Conservation (phyloP, 2,329 filamentous ascomycete genomes). For the Trichoderma cornu-damae region DNA sequence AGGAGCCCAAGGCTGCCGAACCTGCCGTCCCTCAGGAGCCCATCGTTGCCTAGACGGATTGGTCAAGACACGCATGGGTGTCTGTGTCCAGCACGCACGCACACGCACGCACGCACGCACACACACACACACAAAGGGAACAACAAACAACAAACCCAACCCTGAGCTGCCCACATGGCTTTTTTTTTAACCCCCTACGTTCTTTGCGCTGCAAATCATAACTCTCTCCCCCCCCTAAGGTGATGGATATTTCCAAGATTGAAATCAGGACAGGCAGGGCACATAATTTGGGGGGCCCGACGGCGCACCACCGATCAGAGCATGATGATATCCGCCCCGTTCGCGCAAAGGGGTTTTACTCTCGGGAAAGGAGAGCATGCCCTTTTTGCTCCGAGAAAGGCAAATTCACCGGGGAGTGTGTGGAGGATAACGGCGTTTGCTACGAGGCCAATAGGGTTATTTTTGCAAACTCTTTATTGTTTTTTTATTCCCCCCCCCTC, state of each 20-base stretch:
- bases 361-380: background rate
- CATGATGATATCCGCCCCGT: slow-evolving; percentile 12
- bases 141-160: slow-evolving; percentile 23
- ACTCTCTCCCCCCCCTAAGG: slow-evolving; percentile 23
- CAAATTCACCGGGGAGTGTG: background rate
- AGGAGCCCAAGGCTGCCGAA: slow-evolving; percentile 31
- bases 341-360: background rate
- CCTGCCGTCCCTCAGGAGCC: slow-evolving; percentile 29
- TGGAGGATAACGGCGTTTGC: slow-evolving; percentile 13
- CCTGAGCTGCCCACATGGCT: slow-evolving; percentile 26
- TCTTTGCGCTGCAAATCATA: slow-evolving; percentile 26
- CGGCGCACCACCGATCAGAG: background rate
- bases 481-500: no score
- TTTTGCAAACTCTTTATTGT: background rate
- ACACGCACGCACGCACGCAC: no score
- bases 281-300: background rate
- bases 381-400: background rate
- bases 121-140: background rate
- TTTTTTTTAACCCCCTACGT: slow-evolving; percentile 27
- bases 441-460: slow-evolving; percentile 9
- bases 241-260: slow-evolving; percentile 19
- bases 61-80: background rate
- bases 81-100: no score
- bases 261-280: background rate
- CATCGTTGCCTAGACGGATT: slow-evolving; percentile 28